Conservation (phyloP, 495 filamentous ascomycete genomes). For the Jackrogersella multiformis region DNA sequence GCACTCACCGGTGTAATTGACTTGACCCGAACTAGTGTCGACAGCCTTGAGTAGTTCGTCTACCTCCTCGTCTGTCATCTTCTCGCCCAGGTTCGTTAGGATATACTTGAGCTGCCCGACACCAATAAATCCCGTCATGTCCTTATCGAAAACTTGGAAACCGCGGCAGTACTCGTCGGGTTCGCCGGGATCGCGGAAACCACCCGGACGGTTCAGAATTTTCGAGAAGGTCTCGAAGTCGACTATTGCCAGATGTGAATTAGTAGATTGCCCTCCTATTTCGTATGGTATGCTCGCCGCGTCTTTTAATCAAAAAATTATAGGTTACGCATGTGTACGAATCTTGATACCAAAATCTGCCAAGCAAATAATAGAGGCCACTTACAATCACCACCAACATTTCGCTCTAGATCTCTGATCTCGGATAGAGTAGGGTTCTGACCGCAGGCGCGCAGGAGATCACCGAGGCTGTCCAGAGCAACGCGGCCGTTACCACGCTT, state of each 20-base stretch:
- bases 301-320: neutral
- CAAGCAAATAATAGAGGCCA: slow-evolving; percentile 37
- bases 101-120: slow-evolving; percentile 97
- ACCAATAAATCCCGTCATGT: slow-evolving; percentile 96
- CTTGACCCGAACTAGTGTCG: slow-evolving; percentile 90
- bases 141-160: slow-evolving; percentile 99
- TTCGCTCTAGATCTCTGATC: slow-evolving; percentile 88
- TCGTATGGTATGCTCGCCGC: neutral
- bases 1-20: slow-evolving; percentile 89
- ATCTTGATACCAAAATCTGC: neutral
- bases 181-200: slow-evolving; percentile 97
- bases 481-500: slow-evolving; percentile 96
- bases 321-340: neutral
- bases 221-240: slow-evolving; percentile 97
- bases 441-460: slow-evolving; percentile 93
- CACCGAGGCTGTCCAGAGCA: slow-evolving; percentile 83
- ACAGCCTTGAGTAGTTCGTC: slow-evolving; percentile 98
- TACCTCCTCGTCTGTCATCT: slow-evolving; percentile 98
- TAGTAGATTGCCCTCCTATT: neutral
- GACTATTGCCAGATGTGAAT: slow-evolving; percentile 62
- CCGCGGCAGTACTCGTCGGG: slow-evolving; percentile 97
- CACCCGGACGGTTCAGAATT: slow-evolving; percentile 94
- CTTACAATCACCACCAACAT: slow-evolving; percentile 88
- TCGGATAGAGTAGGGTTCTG: slow-evolving; percentile 97
- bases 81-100: slow-evolving; percentile 95